These are phyloP conservation scores for Diaporthe destruens DNA, from an alignment of 2,329 filamentous ascomycete species.

Conservation along the genomic window DNA sequence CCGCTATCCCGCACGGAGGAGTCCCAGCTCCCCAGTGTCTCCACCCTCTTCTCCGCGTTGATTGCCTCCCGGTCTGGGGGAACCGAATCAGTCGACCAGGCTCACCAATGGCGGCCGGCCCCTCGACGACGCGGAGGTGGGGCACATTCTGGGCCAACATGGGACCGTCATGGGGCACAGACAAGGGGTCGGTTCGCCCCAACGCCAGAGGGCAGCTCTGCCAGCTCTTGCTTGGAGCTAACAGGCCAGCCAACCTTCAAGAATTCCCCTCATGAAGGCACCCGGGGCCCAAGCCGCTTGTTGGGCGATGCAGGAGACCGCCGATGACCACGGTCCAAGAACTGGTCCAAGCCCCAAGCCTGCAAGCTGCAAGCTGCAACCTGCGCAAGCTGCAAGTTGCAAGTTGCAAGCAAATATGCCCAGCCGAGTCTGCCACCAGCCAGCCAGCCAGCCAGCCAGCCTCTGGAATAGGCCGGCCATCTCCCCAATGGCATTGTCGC, in stretches of 20 bases:
- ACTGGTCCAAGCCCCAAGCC: too few species aligned
- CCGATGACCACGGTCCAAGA: constrained; percentile 9
- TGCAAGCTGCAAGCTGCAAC: too few species aligned
- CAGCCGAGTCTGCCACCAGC: too few species aligned
- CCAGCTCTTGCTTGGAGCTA: constrained; percentile 20
- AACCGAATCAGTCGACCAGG: constrained; percentile 24
- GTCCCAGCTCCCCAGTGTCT: background rate
- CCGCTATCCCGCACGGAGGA: background rate
- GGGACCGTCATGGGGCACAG: constrained; percentile 6
- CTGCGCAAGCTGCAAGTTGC: too few species aligned
- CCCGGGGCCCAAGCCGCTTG: constrained; percentile 21
- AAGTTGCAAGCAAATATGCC: too few species aligned
- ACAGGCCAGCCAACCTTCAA: background rate
- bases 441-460: background rate
- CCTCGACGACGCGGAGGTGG: constrained; percentile 17
- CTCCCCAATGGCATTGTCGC: constrained; percentile 30
- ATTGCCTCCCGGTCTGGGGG: constrained; percentile 17
- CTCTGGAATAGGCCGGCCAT: background rate
- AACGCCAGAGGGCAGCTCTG: background rate
- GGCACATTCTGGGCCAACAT: constrained; percentile 18
- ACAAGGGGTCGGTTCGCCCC: constrained; percentile 25
- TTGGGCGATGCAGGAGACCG: constrained; percentile 12
- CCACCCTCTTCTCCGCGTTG: constrained; percentile 25
- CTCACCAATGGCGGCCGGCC: constrained; percentile 21
- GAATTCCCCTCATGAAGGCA: background rate